Evolutionary conservation across 805 yeast genomes (phyloP).

Genomic region (Saturnispora silvae): DNA sequence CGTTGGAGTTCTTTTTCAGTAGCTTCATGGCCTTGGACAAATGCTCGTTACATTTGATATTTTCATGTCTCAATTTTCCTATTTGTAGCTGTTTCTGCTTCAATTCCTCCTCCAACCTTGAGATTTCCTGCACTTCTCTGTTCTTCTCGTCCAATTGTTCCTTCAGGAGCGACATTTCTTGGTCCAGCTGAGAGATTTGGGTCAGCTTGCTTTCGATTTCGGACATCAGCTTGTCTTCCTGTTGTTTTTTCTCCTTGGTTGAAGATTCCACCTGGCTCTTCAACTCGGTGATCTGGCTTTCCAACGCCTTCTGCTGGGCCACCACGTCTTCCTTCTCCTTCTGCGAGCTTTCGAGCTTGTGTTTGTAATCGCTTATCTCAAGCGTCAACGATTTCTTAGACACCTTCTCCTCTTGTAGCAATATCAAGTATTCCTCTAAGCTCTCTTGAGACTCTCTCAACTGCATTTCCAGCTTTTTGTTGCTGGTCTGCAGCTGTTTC

Average conservation of each 20-base stretch:
- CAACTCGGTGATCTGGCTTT: slow-evolving; percentile 19
- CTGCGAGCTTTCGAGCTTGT: slow-evolving; percentile 15
- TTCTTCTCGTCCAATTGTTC: slow-evolving; percentile 12
- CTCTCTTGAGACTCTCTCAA: slow-evolving; percentile 27
- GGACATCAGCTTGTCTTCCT: slow-evolving; percentile 10
- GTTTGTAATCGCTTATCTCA: slow-evolving; percentile 29
- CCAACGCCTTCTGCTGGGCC: slow-evolving; percentile 10
- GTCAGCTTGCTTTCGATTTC: slow-evolving; percentile 15
- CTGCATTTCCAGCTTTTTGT: slow-evolving; percentile 31
- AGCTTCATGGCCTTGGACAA: slow-evolving; percentile 83
- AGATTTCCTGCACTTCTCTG: slow-evolving; percentile 15
- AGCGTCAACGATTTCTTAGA: slow-evolving; percentile 36
- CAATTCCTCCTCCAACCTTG: slow-evolving; percentile 39
- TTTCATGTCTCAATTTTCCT: slow-evolving; percentile 91
- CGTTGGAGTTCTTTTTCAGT: slow-evolving; percentile 66
- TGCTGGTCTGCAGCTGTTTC: slow-evolving; percentile 31
- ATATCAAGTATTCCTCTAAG: slow-evolving; percentile 26
- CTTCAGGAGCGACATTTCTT: slow-evolving; percentile 10
- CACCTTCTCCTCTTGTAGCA: slow-evolving; percentile 31
- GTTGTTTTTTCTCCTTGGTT: slow-evolving; percentile 18
- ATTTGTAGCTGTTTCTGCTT: slow-evolving; percentile 67
- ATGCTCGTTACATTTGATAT: slow-evolving; percentile 87
- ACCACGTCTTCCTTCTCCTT: slow-evolving; percentile 21
- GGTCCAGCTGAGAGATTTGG: slow-evolving; percentile 17
- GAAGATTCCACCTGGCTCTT: slow-evolving; percentile 15